These are phyloP conservation scores for Colletotrichum lupini DNA, from an alignment of 2,329 filamentous ascomycete genomes.

Conservation along the genomic window DNA sequence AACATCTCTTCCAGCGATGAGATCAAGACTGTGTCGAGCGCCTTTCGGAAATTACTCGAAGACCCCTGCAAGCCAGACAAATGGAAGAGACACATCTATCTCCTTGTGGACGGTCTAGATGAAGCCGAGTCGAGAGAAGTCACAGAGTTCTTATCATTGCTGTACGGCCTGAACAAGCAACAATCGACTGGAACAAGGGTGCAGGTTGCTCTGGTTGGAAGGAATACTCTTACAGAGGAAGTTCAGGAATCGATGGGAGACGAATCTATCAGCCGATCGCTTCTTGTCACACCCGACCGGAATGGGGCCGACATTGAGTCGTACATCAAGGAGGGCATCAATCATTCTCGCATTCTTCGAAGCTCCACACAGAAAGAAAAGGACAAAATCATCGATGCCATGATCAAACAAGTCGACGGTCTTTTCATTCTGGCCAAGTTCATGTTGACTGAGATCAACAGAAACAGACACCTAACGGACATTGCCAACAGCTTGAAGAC, in stretches of 20 bases:
- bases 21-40: slow-evolving; percentile 56
- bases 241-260: slow-evolving; percentile 49
- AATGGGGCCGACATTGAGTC: slow-evolving; percentile 54
- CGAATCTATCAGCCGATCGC: slow-evolving; percentile 43
- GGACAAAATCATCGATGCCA: slow-evolving; percentile 50
- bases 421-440: slow-evolving; percentile 62
- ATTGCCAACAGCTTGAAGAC: slow-evolving; percentile 55
- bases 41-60: slow-evolving; percentile 54
- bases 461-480: slow-evolving; percentile 56
- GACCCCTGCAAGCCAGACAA: slow-evolving; percentile 49
- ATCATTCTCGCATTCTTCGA: slow-evolving; percentile 50
- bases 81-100: slow-evolving; percentile 49
- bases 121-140: slow-evolving; percentile 54
- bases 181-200: slow-evolving; percentile 40
- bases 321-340: slow-evolving; percentile 55
- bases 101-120: slow-evolving; percentile 60
- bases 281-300: slow-evolving; percentile 55
- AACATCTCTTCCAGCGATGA: slow-evolving; percentile 50
- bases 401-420: slow-evolving; percentile 55
- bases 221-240: slow-evolving; percentile 53
- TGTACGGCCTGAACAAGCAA: slow-evolving; percentile 42
- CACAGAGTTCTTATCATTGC: slow-evolving; percentile 48
- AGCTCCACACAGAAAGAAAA: slow-evolving; percentile 46
- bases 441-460: slow-evolving; percentile 60
- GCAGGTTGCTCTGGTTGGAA: slow-evolving; percentile 54